These are phyloP conservation scores for Fusarium sp. DNA, from an alignment of 2,329 filamentous ascomycete species.

Conservation along the genomic window DNA sequence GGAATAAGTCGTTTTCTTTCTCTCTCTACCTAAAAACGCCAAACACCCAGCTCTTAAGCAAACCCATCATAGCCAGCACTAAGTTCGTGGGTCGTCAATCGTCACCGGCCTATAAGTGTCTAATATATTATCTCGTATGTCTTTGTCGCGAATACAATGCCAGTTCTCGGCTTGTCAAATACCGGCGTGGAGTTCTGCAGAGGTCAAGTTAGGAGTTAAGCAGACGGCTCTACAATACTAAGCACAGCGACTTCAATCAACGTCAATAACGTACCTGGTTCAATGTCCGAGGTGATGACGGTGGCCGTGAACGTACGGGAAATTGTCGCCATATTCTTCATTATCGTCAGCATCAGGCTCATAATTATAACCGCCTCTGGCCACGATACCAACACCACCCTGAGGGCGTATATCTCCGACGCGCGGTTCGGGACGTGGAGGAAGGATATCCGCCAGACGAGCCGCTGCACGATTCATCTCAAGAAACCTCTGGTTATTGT, in stretches of 20 bases:
- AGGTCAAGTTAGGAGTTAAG: background rate
- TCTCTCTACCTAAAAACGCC: background rate
- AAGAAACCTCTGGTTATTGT: background rate
- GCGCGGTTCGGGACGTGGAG: too few species aligned
- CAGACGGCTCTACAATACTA: background rate
- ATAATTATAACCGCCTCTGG: too few species aligned
- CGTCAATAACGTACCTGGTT: background rate
- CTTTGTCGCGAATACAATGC: background rate
- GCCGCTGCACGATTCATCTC: background rate
- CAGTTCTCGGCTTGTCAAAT: background rate
- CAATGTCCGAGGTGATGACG: background rate
- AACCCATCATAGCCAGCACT: background rate
- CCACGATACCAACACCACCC: too few species aligned
- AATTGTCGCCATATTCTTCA: too few species aligned
- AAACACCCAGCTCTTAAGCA: background rate
- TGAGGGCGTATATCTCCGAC: too few species aligned
- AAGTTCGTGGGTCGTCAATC: too few species aligned
- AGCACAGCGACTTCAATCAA: background rate
- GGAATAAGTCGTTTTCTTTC: too few species aligned
- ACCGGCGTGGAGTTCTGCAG: background rate
- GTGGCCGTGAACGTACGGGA: background rate
- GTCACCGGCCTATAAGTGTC: too few species aligned
- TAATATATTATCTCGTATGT: fast-evolving
- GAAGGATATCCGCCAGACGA: background rate
- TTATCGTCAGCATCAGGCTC: too few species aligned